These are phyloP conservation scores for Microbotryum lychnidis-dioicae DNA, from an alignment of 1,284 basidiomycete genomes.

Conservation along the genomic window DNA sequence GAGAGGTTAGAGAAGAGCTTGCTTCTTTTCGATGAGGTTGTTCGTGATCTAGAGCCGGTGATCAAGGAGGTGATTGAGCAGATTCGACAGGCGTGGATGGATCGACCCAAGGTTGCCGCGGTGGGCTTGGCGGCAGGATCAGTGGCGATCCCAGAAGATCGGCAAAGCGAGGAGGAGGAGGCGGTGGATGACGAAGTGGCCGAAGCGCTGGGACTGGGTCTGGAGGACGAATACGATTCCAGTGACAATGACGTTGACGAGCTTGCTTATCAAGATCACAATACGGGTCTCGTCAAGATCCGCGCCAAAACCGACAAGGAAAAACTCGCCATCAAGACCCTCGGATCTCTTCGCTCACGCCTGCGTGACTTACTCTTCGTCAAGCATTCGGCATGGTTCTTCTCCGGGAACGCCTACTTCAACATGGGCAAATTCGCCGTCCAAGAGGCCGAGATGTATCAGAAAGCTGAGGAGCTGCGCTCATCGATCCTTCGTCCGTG, in stretches of 20 bases:
- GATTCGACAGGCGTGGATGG: slow-evolving; percentile 11
- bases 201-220: slow-evolving; percentile 20
- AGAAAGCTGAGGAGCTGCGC: slow-evolving; percentile 18
- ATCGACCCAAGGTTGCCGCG: neutral
- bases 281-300: neutral
- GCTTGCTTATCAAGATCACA: neutral
- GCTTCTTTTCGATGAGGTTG: slow-evolving; percentile 15
- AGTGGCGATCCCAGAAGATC: too few species aligned
- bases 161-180: too few species aligned
- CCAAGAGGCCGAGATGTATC: slow-evolving; percentile 22
- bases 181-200: slow-evolving; percentile 2
- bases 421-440: slow-evolving; percentile 16
- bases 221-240: slow-evolving; percentile 10
- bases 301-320: slow-evolving; percentile 11
- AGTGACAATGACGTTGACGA: slow-evolving; percentile 4
- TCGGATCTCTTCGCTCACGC: slow-evolving; percentile 17
- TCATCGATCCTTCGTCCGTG: slow-evolving; percentile 16
- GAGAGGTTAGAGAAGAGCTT: slow-evolving; percentile 30
- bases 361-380: slow-evolving; percentile 30
- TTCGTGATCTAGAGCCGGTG: slow-evolving; percentile 13
- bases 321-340: neutral
- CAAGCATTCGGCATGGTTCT: slow-evolving; percentile 31
- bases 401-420: slow-evolving; percentile 32
- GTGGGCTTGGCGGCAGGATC: neutral
- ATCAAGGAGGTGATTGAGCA: slow-evolving; percentile 13